phyloP scores from a whole-genome alignment of 1,284 basidiomycete species.

The Taiwanofungus camphoratus region DNA sequence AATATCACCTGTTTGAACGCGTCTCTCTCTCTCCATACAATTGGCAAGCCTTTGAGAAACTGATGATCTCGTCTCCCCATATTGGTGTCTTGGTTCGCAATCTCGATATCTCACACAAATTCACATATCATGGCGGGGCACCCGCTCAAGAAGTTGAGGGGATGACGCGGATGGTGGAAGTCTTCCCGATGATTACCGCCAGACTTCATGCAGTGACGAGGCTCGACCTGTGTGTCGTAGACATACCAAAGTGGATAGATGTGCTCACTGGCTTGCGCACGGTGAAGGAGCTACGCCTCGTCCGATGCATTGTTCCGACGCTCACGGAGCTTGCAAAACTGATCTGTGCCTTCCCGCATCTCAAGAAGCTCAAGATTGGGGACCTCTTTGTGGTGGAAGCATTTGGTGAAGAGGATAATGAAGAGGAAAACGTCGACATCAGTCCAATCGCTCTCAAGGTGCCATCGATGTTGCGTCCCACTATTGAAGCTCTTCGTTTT shows the following conservation, averaged over 20 bases:
- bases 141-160: neutral
- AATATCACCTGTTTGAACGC: constrained; percentile 12
- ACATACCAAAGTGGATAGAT: neutral
- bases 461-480: constrained; percentile 1
- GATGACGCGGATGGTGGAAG: neutral
- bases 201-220: neutral
- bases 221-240: neutral
- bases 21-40: constrained; percentile 6
- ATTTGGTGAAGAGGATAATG: neutral
- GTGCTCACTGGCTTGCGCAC: neutral
- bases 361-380: constrained; percentile 4
- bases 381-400: constrained; percentile 1
- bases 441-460: constrained; percentile 1
- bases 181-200: neutral
- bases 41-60: constrained; percentile 5
- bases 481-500: constrained; percentile 6
- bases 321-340: constrained; percentile 1
- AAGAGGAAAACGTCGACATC: too few relatives aligned
- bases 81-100: constrained; percentile 11
- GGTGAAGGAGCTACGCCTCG: constrained; percentile 1
- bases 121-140: neutral
- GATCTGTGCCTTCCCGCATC: constrained; percentile 5
- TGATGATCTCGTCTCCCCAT: constrained; percentile 10
- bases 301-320: neutral
- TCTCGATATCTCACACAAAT: constrained; percentile 6